Evolutionary conservation across 495 filamentous ascomycete genomes (phyloP).

Genomic region (Trichoderma gamsii): DNA sequence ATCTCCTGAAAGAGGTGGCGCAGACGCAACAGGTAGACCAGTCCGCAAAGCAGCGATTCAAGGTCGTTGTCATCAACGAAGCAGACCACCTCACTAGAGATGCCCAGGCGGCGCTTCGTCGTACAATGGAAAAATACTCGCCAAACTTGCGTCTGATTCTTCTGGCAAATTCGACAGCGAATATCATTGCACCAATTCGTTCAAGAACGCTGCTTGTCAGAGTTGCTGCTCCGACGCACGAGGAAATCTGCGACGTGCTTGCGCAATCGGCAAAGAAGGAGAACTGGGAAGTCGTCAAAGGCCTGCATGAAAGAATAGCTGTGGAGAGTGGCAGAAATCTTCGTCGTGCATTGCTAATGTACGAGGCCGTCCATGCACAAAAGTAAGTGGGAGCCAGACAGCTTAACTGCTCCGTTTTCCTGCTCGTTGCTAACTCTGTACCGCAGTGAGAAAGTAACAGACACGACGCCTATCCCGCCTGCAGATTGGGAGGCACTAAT

Average conservation of each 20-base stretch:
- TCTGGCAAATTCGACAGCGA: constrained; percentile 88
- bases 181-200: constrained; percentile 95
- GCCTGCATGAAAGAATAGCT: constrained; percentile 75
- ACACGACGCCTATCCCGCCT: constrained; percentile 81
- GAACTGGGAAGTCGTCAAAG: constrained; percentile 62
- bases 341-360: constrained; percentile 85
- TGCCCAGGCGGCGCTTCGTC: constrained; percentile 87
- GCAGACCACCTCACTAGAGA: constrained; percentile 92
- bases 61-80: constrained; percentile 98
- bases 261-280: constrained; percentile 69
- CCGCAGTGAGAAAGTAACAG: constrained; percentile 79
- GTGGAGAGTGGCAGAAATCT: constrained; percentile 89
- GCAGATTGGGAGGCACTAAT: constrained; percentile 96
- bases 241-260: constrained; percentile 74
- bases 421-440: constrained; percentile 19
- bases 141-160: constrained; percentile 89
- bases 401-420: neutral
- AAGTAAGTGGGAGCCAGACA: constrained; percentile 54
- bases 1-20: constrained; percentile 93
- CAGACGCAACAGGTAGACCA: constrained; percentile 97
- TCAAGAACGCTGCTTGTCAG: constrained; percentile 83
- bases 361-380: constrained; percentile 91
- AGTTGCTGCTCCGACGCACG: constrained; percentile 81
- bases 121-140: constrained; percentile 99
- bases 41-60: constrained; percentile 82